Conservation (phyloP, 805 yeast species). For the Hemisphaericaspora nanyangensis region DNA sequence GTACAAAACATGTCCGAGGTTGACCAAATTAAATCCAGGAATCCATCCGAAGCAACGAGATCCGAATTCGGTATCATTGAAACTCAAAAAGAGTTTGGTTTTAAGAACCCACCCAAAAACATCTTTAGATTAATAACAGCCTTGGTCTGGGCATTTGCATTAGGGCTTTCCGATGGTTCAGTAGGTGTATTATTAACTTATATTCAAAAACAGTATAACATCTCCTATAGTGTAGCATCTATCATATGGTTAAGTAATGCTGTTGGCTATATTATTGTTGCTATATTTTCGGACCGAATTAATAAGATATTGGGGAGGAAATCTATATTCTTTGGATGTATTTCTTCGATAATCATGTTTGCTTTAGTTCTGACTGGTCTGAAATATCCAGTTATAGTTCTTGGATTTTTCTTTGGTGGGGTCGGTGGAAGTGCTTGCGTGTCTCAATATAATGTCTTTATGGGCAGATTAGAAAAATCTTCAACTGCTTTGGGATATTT, state of each 20-base stretch:
- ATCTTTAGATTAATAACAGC: slow-evolving; percentile 38
- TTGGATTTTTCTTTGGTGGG: slow-evolving; percentile 57
- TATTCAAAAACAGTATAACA: slow-evolving; percentile 45
- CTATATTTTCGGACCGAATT: slow-evolving; percentile 44
- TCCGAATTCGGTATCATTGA: not conserved
- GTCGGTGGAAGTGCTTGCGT: slow-evolving; percentile 48
- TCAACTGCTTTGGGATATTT: slow-evolving; percentile 56
- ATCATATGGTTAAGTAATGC: slow-evolving; percentile 57
- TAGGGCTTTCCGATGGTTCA: slow-evolving; percentile 53
- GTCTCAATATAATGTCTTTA: slow-evolving; percentile 50
- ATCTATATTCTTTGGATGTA: slow-evolving; percentile 38
- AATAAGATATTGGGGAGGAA: slow-evolving; percentile 39
- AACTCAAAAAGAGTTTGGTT: slow-evolving; percentile 21
- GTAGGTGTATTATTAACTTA: slow-evolving; percentile 59
- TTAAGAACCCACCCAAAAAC: slow-evolving; percentile 42
- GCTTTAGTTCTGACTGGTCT: slow-evolving; percentile 47
- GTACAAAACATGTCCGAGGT: too few relatives aligned
- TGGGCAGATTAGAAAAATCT: slow-evolving; percentile 47
- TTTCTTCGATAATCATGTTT: slow-evolving; percentile 36
- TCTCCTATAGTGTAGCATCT: slow-evolving; percentile 53
- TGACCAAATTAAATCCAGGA: too few relatives aligned
- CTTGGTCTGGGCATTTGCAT: slow-evolving; percentile 36
- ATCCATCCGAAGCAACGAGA: too few relatives aligned
- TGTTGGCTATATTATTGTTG: slow-evolving; percentile 50
- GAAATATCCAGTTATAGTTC: slow-evolving; percentile 44